Conservation (phyloP, 345 rosid genomes). For the Acer negundo region DNA sequence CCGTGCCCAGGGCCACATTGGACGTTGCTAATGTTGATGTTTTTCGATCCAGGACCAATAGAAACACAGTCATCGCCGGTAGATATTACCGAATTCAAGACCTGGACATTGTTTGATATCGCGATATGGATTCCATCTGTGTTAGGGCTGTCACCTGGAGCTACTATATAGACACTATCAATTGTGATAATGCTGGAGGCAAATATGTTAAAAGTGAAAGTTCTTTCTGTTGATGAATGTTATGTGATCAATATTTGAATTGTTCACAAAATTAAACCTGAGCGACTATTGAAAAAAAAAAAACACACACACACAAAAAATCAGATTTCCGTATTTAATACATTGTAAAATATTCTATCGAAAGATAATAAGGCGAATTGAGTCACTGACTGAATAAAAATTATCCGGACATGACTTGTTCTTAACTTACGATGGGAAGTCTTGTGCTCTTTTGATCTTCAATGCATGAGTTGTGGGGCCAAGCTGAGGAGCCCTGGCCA, state of each 20-base stretch:
- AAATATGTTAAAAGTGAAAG: constrained; percentile 28
- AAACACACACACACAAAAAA: not conserved
- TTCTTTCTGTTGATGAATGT: constrained; percentile 26
- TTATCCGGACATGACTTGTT: no score
- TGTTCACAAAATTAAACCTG: constrained; percentile 16
- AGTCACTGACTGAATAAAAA: not conserved
- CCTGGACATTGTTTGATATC: constrained; percentile 20
- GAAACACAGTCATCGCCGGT: constrained; percentile 39
- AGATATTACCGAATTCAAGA: constrained; percentile 22
- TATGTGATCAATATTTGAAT: constrained; percentile 1
- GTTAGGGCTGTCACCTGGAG: constrained; percentile 28
- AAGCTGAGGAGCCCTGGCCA: constrained; percentile 36
- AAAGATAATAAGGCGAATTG: no score
- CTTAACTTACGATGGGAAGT: constrained; percentile 25
- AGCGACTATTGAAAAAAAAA: constrained; percentile 22
- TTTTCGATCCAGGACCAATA: constrained; percentile 22
- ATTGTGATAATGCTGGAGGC: constrained; percentile 24
- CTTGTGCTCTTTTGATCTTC: constrained; percentile 9
- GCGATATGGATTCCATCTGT: constrained; percentile 31
- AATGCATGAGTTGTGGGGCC: constrained; percentile 23
- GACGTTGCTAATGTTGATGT: constrained; percentile 13
- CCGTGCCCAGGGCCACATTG: constrained; percentile 39
- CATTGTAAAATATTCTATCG: no score
- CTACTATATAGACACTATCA: constrained; percentile 8
- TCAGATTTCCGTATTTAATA: no score